A percentile compares a stretch with the other conserved stretches of the same genome.
Evolutionary conservation across 164 flowering plant species (phyloP).

Genomic region (Chloranthus sessilifolius): DNA sequence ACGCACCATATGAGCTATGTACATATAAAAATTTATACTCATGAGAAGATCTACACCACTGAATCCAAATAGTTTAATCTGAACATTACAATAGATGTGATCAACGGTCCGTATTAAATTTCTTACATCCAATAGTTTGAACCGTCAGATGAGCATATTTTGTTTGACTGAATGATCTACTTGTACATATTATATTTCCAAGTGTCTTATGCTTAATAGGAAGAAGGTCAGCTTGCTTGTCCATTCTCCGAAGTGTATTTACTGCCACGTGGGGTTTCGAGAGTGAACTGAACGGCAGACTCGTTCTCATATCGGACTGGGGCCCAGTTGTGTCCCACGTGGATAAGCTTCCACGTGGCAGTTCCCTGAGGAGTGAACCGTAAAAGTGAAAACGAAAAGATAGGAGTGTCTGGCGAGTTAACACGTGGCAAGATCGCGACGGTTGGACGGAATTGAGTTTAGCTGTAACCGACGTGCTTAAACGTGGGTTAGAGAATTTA

Average conservation of each 20-base stretch:
- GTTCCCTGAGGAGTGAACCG: neutral
- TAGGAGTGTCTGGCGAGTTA: neutral
- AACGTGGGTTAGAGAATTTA: slow-evolving; percentile 47
- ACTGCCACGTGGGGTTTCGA: slow-evolving; percentile 26
- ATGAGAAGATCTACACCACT: too few relatives aligned
- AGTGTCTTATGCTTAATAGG: too few relatives aligned
- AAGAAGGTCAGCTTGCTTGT: too few relatives aligned
- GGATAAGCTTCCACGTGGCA: slow-evolving; percentile 20
- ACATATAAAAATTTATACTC: too few relatives aligned
- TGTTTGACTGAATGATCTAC: too few relatives aligned
- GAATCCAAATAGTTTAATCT: too few relatives aligned
- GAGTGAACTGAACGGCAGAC: slow-evolving; percentile 6
- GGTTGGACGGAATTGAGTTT: slow-evolving; percentile 16
- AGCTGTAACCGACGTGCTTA: slow-evolving; percentile 68
- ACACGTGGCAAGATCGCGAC: slow-evolving; percentile 23
- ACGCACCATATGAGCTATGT: too few relatives aligned
- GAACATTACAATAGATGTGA: too few relatives aligned
- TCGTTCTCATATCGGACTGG: slow-evolving; percentile 7
- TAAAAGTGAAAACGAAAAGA: slow-evolving; percentile 10
- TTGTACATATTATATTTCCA: too few relatives aligned
- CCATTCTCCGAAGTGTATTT: slow-evolving; percentile 3
- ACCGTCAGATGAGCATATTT: too few relatives aligned
- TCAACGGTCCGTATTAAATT: too few relatives aligned
- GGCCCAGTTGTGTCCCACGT: slow-evolving; percentile 4
- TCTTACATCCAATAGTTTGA: too few relatives aligned